Percentiles rank a stretch among this genome's conserved stretches.
phyloP scores from a whole-genome alignment of 352 stramenopile species.

The Pythium sukuiense region DNA sequence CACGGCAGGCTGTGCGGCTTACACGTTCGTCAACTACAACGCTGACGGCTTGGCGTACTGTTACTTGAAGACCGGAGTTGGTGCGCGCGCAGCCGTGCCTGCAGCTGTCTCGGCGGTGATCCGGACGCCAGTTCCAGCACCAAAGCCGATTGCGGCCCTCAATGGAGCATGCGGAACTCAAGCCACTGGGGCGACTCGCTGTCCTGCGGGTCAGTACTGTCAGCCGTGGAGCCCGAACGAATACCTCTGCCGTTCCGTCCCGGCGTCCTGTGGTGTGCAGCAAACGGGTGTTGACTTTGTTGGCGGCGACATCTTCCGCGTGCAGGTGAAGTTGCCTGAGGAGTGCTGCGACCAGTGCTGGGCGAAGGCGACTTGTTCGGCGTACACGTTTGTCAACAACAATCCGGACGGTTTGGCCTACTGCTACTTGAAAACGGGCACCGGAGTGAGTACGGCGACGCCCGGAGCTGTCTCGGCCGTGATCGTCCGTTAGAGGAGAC shows the following conservation, averaged over 20 bases:
- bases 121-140: neutral
- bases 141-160: neutral
- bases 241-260: neutral
- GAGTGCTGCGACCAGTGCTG: neutral
- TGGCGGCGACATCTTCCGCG: neutral
- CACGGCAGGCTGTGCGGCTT: too few species aligned
- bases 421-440: neutral
- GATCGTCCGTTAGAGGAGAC: neutral
- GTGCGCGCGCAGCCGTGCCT: too few species aligned
- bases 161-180: neutral
- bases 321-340: neutral
- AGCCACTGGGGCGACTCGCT: neutral
- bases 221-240: too few species aligned
- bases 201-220: conserved; percentile 21
- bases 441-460: neutral
- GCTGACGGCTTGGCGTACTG: too few species aligned
- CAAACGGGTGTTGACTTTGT: neutral
- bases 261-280: neutral
- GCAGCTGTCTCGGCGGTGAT: too few species aligned
- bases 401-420: neutral
- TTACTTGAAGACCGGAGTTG: too few species aligned
- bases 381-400: neutral
- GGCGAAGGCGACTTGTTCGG: neutral
- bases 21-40: too few species aligned
- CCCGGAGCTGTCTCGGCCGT: neutral